These are phyloP conservation scores for Termitomyces bulborhizus DNA, from an alignment of 768 basidiomycete species.

Conservation along the genomic window DNA sequence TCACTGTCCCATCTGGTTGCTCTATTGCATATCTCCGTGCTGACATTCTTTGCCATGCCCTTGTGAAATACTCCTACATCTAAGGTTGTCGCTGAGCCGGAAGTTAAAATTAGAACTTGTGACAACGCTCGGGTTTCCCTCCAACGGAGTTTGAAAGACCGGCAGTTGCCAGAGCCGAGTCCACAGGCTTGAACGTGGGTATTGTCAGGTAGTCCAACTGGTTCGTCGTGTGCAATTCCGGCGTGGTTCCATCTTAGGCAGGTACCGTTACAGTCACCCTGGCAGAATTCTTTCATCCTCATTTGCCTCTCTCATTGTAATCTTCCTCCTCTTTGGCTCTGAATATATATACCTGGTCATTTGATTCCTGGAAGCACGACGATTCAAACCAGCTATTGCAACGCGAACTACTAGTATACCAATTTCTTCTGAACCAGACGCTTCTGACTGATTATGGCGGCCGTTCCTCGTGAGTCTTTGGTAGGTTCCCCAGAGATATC, in stretches of 20 bases:
- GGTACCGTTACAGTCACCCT: no score
- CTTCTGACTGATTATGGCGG: constrained; percentile 11
- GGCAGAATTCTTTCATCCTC: background rate
- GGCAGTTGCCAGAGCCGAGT: no score
- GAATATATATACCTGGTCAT: background rate
- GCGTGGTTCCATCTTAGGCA: no score
- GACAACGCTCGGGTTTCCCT: no score
- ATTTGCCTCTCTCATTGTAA: background rate
- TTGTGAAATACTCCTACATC: constrained; percentile 13
- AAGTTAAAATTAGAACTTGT: background rate
- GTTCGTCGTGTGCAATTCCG: no score
- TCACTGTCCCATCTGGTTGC: constrained; percentile 7
- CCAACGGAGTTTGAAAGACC: no score
- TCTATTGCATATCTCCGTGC: constrained; percentile 14
- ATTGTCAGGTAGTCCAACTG: no score
- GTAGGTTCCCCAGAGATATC: constrained; percentile 9
- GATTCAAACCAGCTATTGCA: background rate
- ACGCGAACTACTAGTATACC: background rate
- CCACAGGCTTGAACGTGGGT: no score
- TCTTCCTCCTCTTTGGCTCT: no score
- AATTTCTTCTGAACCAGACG: background rate
- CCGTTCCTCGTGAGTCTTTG: constrained; percentile 22
- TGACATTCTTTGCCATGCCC: constrained; percentile 8
- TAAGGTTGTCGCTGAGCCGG: background rate
- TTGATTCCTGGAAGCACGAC: background rate